These are phyloP conservation scores for Trichothecium sympodiale DNA, from an alignment of 2,329 filamentous ascomycete species.

Conservation along the genomic window DNA sequence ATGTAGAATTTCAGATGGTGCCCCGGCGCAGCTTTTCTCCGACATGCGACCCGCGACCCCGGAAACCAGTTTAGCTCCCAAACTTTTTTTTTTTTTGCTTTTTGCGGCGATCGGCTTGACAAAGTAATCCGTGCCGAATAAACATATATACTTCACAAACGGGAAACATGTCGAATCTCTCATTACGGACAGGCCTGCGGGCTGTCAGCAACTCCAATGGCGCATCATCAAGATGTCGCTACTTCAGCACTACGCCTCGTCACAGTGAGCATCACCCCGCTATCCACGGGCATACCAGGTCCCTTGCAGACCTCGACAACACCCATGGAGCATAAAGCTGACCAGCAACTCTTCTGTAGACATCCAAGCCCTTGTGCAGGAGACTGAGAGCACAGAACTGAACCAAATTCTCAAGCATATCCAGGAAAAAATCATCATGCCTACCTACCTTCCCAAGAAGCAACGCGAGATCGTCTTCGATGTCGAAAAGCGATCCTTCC, in stretches of 20 bases:
- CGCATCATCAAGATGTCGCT: too few relatives aligned
- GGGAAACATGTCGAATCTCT: conserved; percentile 10
- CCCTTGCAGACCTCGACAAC: not conserved
- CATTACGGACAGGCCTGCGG: conserved; percentile 6
- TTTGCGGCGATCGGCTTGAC: too few relatives aligned
- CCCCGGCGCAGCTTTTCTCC: conserved; percentile 14
- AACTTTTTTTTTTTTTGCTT: too few relatives aligned
- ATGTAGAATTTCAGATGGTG: too few relatives aligned
- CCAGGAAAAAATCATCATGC: conserved; percentile 49
- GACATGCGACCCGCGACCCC: conserved; percentile 10
- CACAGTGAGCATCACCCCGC: conserved; percentile 12
- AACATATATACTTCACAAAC: not conserved
- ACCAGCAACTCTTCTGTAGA: conserved; percentile 10
- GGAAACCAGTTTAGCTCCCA: not conserved
- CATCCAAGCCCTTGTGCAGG: conserved; percentile 32
- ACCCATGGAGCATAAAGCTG: conserved; percentile 5
- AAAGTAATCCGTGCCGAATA: too few relatives aligned
- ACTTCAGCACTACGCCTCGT: conserved; percentile 18
- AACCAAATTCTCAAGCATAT: conserved; percentile 40
- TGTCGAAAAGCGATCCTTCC: conserved; percentile 30
- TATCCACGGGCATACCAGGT: not conserved
- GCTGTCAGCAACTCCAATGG: too few relatives aligned
- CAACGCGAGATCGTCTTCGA: conserved; percentile 44
- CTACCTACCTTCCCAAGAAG: conserved; percentile 41
- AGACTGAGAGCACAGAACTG: conserved; percentile 41